phyloP scores from a whole-genome alignment of 73 alveolate species.

The Paramecium octaurelia region DNA sequence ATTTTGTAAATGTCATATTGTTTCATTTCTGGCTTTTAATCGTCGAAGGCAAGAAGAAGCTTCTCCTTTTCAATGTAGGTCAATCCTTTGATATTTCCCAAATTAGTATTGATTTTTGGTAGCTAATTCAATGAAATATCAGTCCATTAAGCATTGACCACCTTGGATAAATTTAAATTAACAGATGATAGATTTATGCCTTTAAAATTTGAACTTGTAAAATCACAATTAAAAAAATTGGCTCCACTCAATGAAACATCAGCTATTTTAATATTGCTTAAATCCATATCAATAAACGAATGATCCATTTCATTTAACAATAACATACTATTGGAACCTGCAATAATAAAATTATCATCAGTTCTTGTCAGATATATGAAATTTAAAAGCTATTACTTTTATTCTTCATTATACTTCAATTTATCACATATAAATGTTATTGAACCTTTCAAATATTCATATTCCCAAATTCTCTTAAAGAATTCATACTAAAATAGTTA shows the following conservation, averaged over 20 bases:
- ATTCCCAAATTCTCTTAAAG: neutral
- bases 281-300: neutral
- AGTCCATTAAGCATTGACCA: neutral
- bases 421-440: neutral
- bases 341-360: neutral
- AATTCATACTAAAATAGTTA: neutral
- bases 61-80: neutral
- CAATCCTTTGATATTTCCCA: neutral
- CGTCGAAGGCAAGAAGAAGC: neutral
- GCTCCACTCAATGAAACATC: neutral
- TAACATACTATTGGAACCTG: neutral
- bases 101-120: neutral
- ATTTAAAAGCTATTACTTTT: neutral
- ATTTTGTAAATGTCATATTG: neutral
- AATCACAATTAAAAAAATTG: neutral
- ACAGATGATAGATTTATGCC: neutral
- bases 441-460: neutral
- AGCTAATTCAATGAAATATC: neutral
- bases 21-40: neutral
- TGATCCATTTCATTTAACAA: conserved; percentile 7
- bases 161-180: neutral
- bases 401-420: neutral
- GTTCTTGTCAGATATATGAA: neutral
- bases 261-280: neutral
- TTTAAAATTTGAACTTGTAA: neutral